A percentile compares a stretch with the other conserved stretches of the same genome.
Conservation (phyloP, 106 monocot species). For the Allium sativum region DNA sequence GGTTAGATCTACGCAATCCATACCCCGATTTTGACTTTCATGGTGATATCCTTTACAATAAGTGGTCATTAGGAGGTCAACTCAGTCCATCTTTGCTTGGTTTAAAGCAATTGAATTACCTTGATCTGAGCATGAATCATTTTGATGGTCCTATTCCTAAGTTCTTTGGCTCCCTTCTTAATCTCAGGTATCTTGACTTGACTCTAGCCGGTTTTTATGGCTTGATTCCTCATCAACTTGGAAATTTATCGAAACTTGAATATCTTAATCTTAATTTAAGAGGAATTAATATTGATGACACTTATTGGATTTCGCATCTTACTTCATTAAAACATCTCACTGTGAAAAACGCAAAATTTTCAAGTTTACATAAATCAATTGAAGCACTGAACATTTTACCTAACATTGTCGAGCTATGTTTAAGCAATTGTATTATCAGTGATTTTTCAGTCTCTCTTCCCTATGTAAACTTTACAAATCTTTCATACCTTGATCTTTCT, state of each 20-base stretch:
- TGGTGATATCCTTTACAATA: neutral
- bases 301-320: conserved; percentile 18
- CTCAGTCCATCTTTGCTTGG: conserved; percentile 6
- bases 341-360: conserved; percentile 7
- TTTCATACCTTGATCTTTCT: conserved; percentile 9
- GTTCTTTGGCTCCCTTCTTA: conserved; percentile 15
- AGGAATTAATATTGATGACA: neutral
- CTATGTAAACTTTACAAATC: conserved; percentile 17
- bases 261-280: conserved; percentile 1
- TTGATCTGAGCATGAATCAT: conserved; percentile 23
- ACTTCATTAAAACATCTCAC: conserved; percentile 18
- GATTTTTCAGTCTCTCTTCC: conserved; percentile 9
- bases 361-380: neutral
- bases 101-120: conserved; percentile 7
- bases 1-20: conserved; percentile 7
- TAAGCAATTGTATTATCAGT: neutral
- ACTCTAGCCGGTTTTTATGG: conserved; percentile 1
- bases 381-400: conserved; percentile 9
- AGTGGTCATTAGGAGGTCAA: neutral
- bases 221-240: conserved; percentile 15
- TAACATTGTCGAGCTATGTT: conserved; percentile 1
- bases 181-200: conserved; percentile 28
- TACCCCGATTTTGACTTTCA: neutral
- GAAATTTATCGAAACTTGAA: conserved; percentile 19
- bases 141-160: conserved; percentile 11